These are phyloP conservation scores for Cylindrodendrum hubeiense DNA, from an alignment of 2,329 filamentous ascomycete genomes.

Conservation along the genomic window DNA sequence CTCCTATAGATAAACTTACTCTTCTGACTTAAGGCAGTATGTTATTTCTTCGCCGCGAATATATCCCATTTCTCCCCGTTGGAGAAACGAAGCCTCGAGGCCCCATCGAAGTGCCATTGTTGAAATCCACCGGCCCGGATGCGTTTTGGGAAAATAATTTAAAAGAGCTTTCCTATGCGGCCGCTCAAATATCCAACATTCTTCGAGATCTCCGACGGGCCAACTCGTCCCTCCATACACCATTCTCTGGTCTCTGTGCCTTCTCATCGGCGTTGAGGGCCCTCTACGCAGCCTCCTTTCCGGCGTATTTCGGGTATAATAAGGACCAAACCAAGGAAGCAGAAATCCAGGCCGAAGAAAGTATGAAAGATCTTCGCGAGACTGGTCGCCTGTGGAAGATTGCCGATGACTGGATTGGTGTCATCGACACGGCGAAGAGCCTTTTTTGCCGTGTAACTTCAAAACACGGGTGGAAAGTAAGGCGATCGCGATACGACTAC, in stretches of 20 bases:
- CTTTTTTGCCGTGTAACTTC: slow-evolving; percentile 27
- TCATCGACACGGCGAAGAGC: slow-evolving; percentile 36
- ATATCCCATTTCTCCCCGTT: slow-evolving; percentile 39
- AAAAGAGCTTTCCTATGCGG: slow-evolving; percentile 33
- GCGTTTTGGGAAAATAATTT: slow-evolving; percentile 37
- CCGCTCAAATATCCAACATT: slow-evolving; percentile 38
- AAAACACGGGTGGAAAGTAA: slow-evolving; percentile 10
- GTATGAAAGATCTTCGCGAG: slow-evolving; percentile 24
- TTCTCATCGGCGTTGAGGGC: slow-evolving; percentile 36
- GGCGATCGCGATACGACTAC: slow-evolving; percentile 41
- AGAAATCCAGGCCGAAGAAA: slow-evolving; percentile 29
- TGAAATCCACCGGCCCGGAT: slow-evolving; percentile 35
- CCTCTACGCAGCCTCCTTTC: slow-evolving; percentile 37
- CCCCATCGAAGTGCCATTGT: slow-evolving; percentile 38
- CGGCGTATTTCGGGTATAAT: slow-evolving; percentile 35
- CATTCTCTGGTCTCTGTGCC: slow-evolving; percentile 38
- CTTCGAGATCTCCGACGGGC: slow-evolving; percentile 38
- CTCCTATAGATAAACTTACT: no score
- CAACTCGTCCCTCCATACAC: slow-evolving; percentile 33
- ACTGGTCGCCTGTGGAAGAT: slow-evolving; percentile 37
- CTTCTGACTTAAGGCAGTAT: slow-evolving; percentile 10
- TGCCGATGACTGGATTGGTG: slow-evolving; percentile 43
- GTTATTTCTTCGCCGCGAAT: slow-evolving; percentile 38
- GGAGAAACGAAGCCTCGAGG: slow-evolving; percentile 38
- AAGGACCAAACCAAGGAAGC: slow-evolving; percentile 14